Base-by-base conservation (phyloP, 2,329 filamentous ascomycete genomes). In the Fonsecaea erecta region DNA sequence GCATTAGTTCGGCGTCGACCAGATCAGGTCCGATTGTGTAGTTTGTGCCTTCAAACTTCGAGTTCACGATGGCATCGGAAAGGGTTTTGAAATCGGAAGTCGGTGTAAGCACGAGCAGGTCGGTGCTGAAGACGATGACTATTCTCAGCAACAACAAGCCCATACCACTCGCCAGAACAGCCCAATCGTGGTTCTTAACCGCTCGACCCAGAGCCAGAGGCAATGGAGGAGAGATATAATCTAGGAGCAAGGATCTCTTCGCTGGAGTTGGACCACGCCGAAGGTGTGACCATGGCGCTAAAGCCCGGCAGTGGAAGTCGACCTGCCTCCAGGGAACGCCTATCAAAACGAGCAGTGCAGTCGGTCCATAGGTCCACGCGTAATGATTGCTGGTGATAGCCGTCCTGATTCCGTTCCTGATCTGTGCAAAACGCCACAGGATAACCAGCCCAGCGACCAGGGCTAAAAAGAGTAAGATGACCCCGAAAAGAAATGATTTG, bases 161-260 rank as follows among this genome's bases (percentile, higher is more conserved):
- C 1, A 60, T 34, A 35, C 69, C 70, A 9, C 72, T 71, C 37
- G 71, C 65, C 14, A 72, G 67, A 9, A 76, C 74, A 8, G 73
- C 68, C 68, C 70, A 73, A 55, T 76, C 72, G 1, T 71, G 68
- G 60, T 74, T 71, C 34, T 63, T 70, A 2, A 72, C 62, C 8
- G 74, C 72, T 28, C 40, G 55, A 61, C 65, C 72, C 1, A 75
- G 67, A 18, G 67, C 67, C 2, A 68, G 63, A 21, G 70, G 67
- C 5, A 71, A 58, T 21, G 72, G 53, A 8, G 73, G 73, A 8
- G 75, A 75, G 8, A 76, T 61, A 57, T 76, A 77, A 52, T 76
- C 74, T 21, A 75, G 68, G 1, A 74, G 62, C 2, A 76, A 52
- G 16, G 70, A 72, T 58, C 71, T 70, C 67, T 71, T 34, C 61